These are phyloP conservation scores for Magnaporthales sp. DNA, from an alignment of 2,329 filamentous ascomycete genomes.

Conservation along the genomic window DNA sequence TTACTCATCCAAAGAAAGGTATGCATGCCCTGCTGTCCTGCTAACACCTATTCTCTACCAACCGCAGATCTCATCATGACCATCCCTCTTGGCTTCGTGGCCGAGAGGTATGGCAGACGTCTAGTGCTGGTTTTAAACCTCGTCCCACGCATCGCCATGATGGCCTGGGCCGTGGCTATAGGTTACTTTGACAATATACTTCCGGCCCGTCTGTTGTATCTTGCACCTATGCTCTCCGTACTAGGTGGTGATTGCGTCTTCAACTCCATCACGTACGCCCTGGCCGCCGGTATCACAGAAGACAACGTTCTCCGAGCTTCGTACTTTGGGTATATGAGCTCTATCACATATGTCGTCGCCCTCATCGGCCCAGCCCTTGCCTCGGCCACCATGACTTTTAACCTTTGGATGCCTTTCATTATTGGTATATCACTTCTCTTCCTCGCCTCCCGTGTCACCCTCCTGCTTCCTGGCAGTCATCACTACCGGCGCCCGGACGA, in stretches of 20 bases:
- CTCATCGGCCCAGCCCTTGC: slow-evolving; percentile 37
- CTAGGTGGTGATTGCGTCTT: slow-evolving; percentile 42
- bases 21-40: not conserved
- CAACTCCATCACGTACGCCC: slow-evolving; percentile 37
- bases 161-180: slow-evolving; percentile 29
- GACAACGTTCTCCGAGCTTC: slow-evolving; percentile 35
- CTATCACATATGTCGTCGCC: slow-evolving; percentile 35
- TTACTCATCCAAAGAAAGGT: not conserved
- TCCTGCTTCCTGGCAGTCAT: slow-evolving; percentile 19
- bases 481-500: slow-evolving; percentile 13
- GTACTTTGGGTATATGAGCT: slow-evolving; percentile 42
- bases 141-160: slow-evolving; percentile 29
- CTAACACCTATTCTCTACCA: not conserved
- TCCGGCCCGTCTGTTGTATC: slow-evolving; percentile 29
- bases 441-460: slow-evolving; percentile 22
- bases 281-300: slow-evolving; percentile 33
- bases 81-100: slow-evolving; percentile 36
- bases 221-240: slow-evolving; percentile 31
- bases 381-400: slow-evolving; percentile 32
- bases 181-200: slow-evolving; percentile 27
- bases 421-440: slow-evolving; percentile 27
- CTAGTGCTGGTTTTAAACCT: slow-evolving; percentile 34
- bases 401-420: slow-evolving; percentile 34
- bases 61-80: slow-evolving; percentile 37
- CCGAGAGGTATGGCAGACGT: slow-evolving; percentile 31